phyloP scores from a whole-genome alignment of 2,329 filamentous ascomycete species.

The Aureobasidium sp. region DNA sequence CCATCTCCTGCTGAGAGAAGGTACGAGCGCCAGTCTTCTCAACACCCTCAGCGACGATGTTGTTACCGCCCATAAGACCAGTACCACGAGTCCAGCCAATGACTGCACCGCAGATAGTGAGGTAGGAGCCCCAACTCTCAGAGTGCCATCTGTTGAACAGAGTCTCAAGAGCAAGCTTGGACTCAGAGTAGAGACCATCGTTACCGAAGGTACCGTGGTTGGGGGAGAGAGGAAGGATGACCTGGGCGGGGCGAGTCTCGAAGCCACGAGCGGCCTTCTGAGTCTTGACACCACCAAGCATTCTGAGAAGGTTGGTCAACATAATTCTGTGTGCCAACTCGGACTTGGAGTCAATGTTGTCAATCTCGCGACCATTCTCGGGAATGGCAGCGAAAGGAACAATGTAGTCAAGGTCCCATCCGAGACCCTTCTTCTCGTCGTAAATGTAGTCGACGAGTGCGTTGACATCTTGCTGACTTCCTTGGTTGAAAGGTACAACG shows the following conservation, averaged over 20 bases:
- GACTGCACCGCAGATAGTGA: conserved; percentile 95
- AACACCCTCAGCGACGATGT: conserved; percentile 92
- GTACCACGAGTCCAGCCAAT: conserved; percentile 99
- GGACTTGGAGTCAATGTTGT: conserved; percentile 92
- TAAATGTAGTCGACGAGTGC: conserved; percentile 94
- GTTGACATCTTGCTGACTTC: conserved; percentile 95
- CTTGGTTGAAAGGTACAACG: conserved; percentile 98
- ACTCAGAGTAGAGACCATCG: conserved; percentile 96
- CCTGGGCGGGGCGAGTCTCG: conserved; percentile 92
- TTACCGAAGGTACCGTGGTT: conserved; percentile 99
- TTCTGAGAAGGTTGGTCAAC: conserved; percentile 91
- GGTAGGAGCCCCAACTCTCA: conserved; percentile 93
- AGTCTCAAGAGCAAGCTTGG: conserved; percentile 92
- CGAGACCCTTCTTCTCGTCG: conserved; percentile 88
- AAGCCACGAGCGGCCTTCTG: conserved; percentile 84
- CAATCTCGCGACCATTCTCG: conserved; percentile 95
- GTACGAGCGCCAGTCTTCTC: conserved; percentile 95
- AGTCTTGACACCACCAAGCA: conserved; percentile 82
- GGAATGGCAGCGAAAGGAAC: conserved; percentile 96
- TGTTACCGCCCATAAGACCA: conserved; percentile 96
- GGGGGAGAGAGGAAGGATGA: conserved; percentile 89
- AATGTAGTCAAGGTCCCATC: conserved; percentile 96
- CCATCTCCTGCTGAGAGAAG: conserved; percentile 99
- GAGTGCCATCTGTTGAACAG: conserved; percentile 98
- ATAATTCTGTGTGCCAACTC: conserved; percentile 98